Percentiles rank a stretch among this genome's conserved stretches.
These are phyloP conservation scores for Cryomyces minteri DNA, from an alignment of 495 filamentous ascomycete genomes.

Conservation along the genomic window DNA sequence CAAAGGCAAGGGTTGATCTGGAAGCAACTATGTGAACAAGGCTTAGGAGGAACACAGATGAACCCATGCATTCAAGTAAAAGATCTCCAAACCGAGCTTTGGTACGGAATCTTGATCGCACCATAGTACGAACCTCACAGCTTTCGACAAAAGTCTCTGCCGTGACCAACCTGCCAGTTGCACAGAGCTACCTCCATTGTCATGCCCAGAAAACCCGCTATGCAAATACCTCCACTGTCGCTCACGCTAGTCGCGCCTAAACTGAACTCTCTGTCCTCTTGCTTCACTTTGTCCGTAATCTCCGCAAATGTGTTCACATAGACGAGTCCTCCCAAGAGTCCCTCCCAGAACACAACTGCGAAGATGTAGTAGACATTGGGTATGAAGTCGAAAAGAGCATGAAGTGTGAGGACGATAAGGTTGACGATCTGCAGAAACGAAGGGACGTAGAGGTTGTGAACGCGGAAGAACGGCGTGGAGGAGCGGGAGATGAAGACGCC, in stretches of 20 bases:
- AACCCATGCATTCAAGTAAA: no score
- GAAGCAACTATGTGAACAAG: no score
- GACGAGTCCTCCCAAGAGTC: conserved; percentile 71
- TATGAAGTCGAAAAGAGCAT: conserved; percentile 60
- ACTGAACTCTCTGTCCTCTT: conserved; percentile 73
- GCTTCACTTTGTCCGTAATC: conserved; percentile 61
- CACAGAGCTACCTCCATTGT: conserved; percentile 70
- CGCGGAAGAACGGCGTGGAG: conserved; percentile 66
- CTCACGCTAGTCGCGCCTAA: conserved; percentile 80
- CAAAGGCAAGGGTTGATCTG: no score
- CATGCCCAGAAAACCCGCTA: conserved; percentile 76
- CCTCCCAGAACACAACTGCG: conserved; percentile 84
- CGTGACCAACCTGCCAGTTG: conserved; percentile 57
- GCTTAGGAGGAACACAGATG: no score
- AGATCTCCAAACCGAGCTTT: no score
- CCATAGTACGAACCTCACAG: not conserved
- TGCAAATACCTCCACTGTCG: conserved; percentile 78
- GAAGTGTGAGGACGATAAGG: conserved; percentile 49
- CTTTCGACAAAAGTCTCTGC: conserved; percentile 54
- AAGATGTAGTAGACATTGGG: conserved; percentile 74
- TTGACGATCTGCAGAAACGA: conserved; percentile 73
- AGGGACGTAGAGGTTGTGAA: conserved; percentile 64
- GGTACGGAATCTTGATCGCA: no score
- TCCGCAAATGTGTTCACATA: conserved; percentile 95
- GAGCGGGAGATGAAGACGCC: conserved; percentile 91